These are phyloP conservation scores for Erysimum cheiri DNA, from an alignment of 441 rosid genomes.

Conservation along the genomic window DNA sequence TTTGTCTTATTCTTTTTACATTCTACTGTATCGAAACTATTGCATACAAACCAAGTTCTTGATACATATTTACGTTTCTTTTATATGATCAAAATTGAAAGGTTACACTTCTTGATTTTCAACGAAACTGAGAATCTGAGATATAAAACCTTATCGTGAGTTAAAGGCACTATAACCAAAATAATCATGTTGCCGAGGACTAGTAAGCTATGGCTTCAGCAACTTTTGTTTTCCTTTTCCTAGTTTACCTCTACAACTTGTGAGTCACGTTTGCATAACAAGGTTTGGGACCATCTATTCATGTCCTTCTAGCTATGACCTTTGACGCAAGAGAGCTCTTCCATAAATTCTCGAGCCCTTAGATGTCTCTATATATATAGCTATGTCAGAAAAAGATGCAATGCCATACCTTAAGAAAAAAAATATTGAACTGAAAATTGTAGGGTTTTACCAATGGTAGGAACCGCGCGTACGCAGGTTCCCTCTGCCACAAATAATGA, in stretches of 20 bases:
- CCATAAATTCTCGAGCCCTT: too few species aligned
- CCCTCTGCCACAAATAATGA: constrained; percentile 65
- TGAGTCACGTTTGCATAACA: background rate
- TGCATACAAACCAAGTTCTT: background rate
- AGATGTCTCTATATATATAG: too few species aligned
- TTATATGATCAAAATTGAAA: background rate
- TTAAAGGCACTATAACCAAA: background rate
- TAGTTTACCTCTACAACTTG: background rate
- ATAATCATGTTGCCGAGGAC: background rate
- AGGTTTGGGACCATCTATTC: background rate
- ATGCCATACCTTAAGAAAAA: background rate
- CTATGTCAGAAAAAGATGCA: too few species aligned
- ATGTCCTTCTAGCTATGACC: too few species aligned
- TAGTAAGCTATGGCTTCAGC: background rate
- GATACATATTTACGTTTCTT: background rate
- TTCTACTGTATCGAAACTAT: background rate
- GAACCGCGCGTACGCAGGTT: constrained; percentile 78
- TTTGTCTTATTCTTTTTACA: background rate
- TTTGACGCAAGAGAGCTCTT: too few species aligned
- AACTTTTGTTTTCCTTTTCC: background rate
- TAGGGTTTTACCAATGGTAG: constrained; percentile 46
- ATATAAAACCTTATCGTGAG: background rate
- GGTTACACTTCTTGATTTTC: background rate
- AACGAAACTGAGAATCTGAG: background rate
- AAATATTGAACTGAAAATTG: constrained; percentile 2